phyloP scores from a whole-genome alignment of 1,284 basidiomycete species.

The Ustilago curta region DNA sequence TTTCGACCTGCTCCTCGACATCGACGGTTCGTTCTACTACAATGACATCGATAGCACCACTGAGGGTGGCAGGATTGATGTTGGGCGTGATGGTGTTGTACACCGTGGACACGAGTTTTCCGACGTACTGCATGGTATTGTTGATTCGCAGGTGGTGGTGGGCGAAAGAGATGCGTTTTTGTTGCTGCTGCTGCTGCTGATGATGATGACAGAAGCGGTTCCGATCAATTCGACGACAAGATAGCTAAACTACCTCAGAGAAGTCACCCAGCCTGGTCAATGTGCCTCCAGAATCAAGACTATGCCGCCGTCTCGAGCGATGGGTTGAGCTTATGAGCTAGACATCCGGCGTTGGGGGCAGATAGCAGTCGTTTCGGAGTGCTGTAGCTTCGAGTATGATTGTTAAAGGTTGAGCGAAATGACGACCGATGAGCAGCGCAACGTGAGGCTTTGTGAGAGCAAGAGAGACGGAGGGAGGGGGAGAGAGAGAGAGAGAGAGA shows the following conservation, averaged over 20 bases:
- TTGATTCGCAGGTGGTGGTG: background rate
- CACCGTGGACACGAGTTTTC: constrained; percentile 67
- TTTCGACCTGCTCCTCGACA: constrained; percentile 72
- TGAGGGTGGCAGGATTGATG: constrained; percentile 69
- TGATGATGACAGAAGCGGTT: background rate
- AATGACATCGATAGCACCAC: constrained; percentile 69
- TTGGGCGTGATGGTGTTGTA: constrained; percentile 69
- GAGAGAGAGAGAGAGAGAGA: background rate
- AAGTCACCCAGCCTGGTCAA: no score
- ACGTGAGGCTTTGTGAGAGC: background rate
- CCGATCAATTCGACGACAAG: no score
- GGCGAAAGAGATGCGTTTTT: background rate
- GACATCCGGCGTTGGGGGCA: constrained; percentile 2
- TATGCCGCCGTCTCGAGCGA: constrained; percentile 10
- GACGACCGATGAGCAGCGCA: background rate
- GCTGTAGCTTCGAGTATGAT: no score
- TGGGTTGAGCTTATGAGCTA: background rate
- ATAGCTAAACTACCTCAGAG: no score
- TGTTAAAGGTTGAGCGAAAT: no score
- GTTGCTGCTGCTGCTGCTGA: no score
- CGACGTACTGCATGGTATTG: constrained; percentile 67
- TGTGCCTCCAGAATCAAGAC: background rate
- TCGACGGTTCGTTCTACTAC: constrained; percentile 72
- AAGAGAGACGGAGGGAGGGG: background rate
- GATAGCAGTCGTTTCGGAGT: no score